Conservation (phyloP, 2,329 filamentous ascomycete species). For the Aureobasidium sp. region DNA sequence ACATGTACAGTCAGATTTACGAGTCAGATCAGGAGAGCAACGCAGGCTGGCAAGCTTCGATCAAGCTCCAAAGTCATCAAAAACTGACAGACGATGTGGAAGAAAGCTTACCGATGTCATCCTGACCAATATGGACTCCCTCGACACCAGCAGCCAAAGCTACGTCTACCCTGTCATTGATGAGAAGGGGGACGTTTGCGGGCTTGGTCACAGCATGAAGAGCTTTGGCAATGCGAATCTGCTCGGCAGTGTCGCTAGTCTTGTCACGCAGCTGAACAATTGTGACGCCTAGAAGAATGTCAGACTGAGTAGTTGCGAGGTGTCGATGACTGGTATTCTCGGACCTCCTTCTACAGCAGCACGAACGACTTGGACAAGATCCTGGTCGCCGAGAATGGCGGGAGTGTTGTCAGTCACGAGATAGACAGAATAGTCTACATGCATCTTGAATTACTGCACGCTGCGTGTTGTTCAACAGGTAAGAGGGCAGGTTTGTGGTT, state of each 20-base stretch:
- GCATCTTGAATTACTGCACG: constrained; percentile 20
- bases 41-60: not conserved
- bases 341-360: constrained; percentile 65
- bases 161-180: constrained; percentile 91
- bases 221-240: constrained; percentile 62
- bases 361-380: constrained; percentile 68
- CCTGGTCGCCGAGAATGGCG: constrained; percentile 64
- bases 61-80: not conserved
- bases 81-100: not conserved
- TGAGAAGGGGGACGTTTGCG: constrained; percentile 69
- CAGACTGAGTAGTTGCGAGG: constrained; percentile 1
- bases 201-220: constrained; percentile 65
- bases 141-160: constrained; percentile 79
- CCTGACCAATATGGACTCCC: constrained; percentile 90
- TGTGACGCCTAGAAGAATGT: constrained; percentile 52
- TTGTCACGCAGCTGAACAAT: constrained; percentile 92
- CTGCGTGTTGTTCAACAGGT: not conserved
- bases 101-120: constrained; percentile 65
- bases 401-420: constrained; percentile 91
- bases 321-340: not conserved
- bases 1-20: not conserved
- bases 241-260: constrained; percentile 61
- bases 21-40: not conserved
- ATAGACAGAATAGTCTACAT: constrained; percentile 73
- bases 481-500: not conserved